Evolutionary conservation across 2,329 filamentous ascomycete species (phyloP), one percentile per base, ranked within the genome.

Genomic region (Ceratocystis harringtonii): DNA sequence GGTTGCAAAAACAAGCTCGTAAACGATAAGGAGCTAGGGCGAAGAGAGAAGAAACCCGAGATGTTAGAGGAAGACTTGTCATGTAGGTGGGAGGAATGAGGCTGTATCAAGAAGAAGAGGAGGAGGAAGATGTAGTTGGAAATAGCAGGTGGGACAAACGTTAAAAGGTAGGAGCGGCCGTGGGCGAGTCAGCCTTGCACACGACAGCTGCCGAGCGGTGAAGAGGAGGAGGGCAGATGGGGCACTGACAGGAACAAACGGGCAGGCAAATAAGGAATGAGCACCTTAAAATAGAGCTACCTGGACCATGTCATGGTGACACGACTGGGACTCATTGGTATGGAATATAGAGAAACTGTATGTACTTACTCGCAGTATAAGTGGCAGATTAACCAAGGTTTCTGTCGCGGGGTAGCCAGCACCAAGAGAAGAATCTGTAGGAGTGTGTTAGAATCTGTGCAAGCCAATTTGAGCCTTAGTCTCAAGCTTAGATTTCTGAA

Each of bases 1-100:
- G 60, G 76, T 72, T 12, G 71, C 71, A 15, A 72, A 68, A 60
- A 75, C 70, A 55, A 77, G 68, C 65, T 76, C 73, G 69, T 75
- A 76, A 6, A 72, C 70, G 36, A 77, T 71, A 67, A 75, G 74
- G 61, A 76, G 70, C 66, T 67, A 22, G 22, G 32, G 50, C 69
- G 74, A 72, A 44, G 74, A 72, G 45, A 68, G 62, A 12, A 45
- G 17, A 55, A 55, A 12, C 19, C 36, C 36, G 36, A 41, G 36
- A 41, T 10, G 36, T 41, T 41, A 41, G 36, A 41, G 10, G 15
- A 41, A 5, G 36, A 3, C 12, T 41, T 12, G 36, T 41, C 12
- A 41, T 15, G 4, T 41, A 41, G 36, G 10, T 5, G 1, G 6
- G 5, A 8, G 48, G 48, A 22, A 22, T 10, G n/a, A n/a, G 7